phyloP scores from a whole-genome alignment of 371 early-diverging fungal species.

The Mortierella sp. region DNA sequence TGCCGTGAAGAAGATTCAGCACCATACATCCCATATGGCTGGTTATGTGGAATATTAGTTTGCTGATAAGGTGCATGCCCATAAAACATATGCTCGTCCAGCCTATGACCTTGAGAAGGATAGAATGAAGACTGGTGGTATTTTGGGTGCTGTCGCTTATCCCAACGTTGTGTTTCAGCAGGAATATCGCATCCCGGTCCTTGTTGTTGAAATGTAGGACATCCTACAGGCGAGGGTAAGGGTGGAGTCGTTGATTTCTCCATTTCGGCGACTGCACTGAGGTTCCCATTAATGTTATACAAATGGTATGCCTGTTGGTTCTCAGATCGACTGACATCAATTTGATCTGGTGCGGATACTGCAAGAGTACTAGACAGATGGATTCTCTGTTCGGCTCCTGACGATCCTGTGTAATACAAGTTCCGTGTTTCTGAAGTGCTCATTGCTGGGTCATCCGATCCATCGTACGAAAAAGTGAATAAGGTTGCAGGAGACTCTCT shows the following conservation, averaged over 20 bases:
- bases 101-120: constrained; percentile 12
- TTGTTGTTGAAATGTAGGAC: constrained; percentile 37
- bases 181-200: constrained; percentile 24
- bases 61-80: constrained; percentile 36
- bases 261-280: background rate
- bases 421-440: constrained; percentile 9
- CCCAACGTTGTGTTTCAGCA: constrained; percentile 43
- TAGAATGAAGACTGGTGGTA: constrained; percentile 26
- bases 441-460: constrained; percentile 9
- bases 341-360: constrained; percentile 1
- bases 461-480: constrained; percentile 23
- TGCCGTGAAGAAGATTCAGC: constrained; percentile 17
- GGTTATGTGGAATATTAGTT: constrained; percentile 24
- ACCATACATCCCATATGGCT: constrained; percentile 13
- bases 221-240: constrained; percentile 36
- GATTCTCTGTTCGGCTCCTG: constrained; percentile 1
- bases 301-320: constrained; percentile 19
- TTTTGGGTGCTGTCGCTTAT: constrained; percentile 46
- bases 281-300: constrained; percentile 19
- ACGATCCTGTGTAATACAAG: constrained; percentile 16
- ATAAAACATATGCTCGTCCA: constrained; percentile 15
- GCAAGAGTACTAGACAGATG: background rate
- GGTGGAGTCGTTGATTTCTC: constrained; percentile 32
- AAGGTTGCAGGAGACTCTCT: constrained; percentile 46
- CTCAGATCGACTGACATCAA: constrained; percentile 10